phyloP scores from a whole-genome alignment of 129 eudicot genomes.

The Centella asiatica region DNA sequence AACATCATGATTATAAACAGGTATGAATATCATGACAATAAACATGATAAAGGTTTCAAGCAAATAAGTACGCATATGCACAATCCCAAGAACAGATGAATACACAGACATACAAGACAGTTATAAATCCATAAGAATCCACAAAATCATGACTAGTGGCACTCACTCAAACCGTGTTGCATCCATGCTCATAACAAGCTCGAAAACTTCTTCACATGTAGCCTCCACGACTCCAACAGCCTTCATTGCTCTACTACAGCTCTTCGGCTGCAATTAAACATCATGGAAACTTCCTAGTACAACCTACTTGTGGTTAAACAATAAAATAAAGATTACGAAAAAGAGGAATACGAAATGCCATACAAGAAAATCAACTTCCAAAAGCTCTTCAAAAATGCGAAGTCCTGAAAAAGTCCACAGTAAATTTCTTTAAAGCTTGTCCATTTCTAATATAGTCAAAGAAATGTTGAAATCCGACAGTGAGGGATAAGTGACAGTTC shows the following conservation, averaged over 20 bases:
- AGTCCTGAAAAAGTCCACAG: constrained; percentile 53
- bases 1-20: too few relatives aligned
- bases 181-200: constrained; percentile 99
- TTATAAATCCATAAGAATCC: background rate
- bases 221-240: constrained; percentile 99
- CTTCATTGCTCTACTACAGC: constrained; percentile 99
- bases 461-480: background rate
- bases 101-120: too few relatives aligned
- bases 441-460: background rate
- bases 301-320: constrained; percentile 5
- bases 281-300: constrained; percentile 6
- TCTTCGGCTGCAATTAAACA: constrained; percentile 62
- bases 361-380: constrained; percentile 94
- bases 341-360: constrained; percentile 11
- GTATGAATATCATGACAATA: background rate
- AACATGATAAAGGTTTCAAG: background rate
- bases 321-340: background rate
- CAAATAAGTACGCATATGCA: too few relatives aligned
- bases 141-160: constrained; percentile 7
- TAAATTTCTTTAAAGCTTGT: constrained; percentile 5
- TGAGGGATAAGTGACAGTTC: constrained; percentile 1
- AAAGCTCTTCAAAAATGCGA: constrained; percentile 98
- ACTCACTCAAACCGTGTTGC: constrained; percentile 92
- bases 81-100: too few relatives aligned
- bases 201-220: constrained; percentile 93